phyloP scores from a whole-genome alignment of 2,329 filamentous ascomycete genomes.

The Pseudocercospora fijiensis region DNA sequence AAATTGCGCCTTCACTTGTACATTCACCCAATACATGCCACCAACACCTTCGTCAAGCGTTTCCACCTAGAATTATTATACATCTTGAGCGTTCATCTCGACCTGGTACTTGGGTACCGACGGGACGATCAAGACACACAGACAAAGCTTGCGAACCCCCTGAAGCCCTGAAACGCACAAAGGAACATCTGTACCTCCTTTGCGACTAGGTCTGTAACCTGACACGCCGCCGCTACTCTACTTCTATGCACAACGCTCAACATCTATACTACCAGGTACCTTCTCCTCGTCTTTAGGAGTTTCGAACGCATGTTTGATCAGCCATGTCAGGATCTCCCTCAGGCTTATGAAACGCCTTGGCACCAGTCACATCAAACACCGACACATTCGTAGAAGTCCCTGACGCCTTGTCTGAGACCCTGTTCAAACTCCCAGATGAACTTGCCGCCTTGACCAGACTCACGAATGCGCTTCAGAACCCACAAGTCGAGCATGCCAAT shows the following conservation, averaged over 20 bases:
- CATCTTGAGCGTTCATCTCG: background rate
- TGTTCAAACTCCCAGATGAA: constrained; percentile 55
- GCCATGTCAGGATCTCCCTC: background rate
- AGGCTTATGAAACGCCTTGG: background rate
- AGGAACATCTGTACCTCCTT: background rate
- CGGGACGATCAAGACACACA: background rate
- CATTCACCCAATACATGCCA: background rate
- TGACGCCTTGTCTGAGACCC: constrained; percentile 49
- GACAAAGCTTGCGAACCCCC: background rate
- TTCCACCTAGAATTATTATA: background rate
- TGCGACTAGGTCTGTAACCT: background rate
- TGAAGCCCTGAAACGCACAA: background rate
- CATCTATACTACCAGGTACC: too few species aligned
- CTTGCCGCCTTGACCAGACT: constrained; percentile 50
- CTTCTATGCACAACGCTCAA: background rate
- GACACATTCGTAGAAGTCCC: constrained; percentile 42
- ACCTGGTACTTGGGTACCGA: background rate
- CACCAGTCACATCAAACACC: constrained; percentile 28
- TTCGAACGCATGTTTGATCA: background rate
- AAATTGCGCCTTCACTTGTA: too few species aligned
- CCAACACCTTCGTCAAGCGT: background rate
- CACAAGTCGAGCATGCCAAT: constrained; percentile 61
- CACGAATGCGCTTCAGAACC: constrained; percentile 55
- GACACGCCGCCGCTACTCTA: background rate
- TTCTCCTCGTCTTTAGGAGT: background rate